Evolutionary conservation across 2,329 filamentous ascomycete genomes (phyloP), one percentile per base, ranked within the genome.

Genomic region (Arthrobotrys musiformis): DNA sequence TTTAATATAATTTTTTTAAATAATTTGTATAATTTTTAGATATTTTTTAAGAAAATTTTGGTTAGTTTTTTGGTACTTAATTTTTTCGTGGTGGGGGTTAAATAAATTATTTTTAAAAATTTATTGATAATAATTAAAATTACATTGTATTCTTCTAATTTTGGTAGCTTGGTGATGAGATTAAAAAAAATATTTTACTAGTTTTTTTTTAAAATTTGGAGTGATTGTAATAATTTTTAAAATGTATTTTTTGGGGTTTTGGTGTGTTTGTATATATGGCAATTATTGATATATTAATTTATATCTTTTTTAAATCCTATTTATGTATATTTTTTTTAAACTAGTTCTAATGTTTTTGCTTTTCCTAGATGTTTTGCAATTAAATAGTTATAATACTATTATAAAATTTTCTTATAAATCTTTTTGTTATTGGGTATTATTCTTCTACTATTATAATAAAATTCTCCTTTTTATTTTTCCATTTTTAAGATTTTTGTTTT

Each of bases 371-470:
- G 22, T 30, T 30, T 26, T 56, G n/a, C 19, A 7, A 22, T 40
- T 13, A 56, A 44, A 44, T 62, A 22, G 24, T 62, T 9, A 44
- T 62, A 44, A 44, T 26, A 44, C 46, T 22, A 42, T 9, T 22
- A 24, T 44, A 62, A 62, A 28, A 62, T 62, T 44, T 44, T 24
- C 46, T 44, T 13, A 28, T 44, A 62, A 15, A 62, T 26, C 24
- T 44, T 28, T 28, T 56, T 56, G 13, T 56, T 40, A 40, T 61
- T 40, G n/a, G 24, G 19, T 33, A 61, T 19, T 61, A 61, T 37
- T 33, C 42, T 56, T 56, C 11, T 40, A 9, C n/a, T 15, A 40
- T 40, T 40, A 40, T 40, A 40, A 8, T 40, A 40, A 9, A 40
- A 40, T 40, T 40, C 37, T 7, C 13, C n/a, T 28, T 28, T 30